Conservation (phyloP, 306 rosid species). For the Fragaria vesca region DNA sequence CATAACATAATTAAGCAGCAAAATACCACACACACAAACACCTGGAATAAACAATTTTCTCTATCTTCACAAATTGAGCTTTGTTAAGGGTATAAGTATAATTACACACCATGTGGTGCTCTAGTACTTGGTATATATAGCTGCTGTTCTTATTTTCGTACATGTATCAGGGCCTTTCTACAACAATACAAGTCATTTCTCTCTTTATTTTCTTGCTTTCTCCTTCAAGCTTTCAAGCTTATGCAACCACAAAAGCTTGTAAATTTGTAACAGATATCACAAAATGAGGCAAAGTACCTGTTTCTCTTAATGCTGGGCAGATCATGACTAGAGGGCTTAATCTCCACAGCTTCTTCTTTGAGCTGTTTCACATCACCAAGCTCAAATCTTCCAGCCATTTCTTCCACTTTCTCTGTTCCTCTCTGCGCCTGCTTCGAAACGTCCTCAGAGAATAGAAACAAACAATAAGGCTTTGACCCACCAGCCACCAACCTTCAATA, state of each 20-base stretch:
- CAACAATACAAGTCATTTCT: no score
- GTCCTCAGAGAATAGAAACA: neutral
- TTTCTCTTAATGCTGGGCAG: constrained; percentile 1
- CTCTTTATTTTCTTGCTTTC: no score
- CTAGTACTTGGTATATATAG: no score
- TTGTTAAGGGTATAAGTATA: no score
- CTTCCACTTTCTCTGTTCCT: neutral
- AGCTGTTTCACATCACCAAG: neutral
- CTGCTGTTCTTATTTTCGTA: no score
- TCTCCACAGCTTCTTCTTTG: constrained; percentile 5
- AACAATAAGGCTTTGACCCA: neutral
- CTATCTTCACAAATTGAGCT: neutral
- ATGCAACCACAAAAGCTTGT: neutral
- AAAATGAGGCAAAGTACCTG: neutral
- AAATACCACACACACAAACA: constrained; percentile 1
- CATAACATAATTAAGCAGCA: neutral
- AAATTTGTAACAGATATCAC: neutral
- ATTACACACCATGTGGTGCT: no score
- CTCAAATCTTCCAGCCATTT: constrained; percentile 9
- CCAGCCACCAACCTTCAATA: constrained; percentile 1
- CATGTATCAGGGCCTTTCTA: no score
- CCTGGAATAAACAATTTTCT: neutral
- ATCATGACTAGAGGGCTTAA: constrained; percentile 7
- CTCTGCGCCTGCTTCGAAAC: neutral
- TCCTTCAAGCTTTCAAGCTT: no score